Evolutionary conservation across 2,329 filamentous ascomycete genomes (phyloP).

Genomic region (Dactylonectria estremocensis): DNA sequence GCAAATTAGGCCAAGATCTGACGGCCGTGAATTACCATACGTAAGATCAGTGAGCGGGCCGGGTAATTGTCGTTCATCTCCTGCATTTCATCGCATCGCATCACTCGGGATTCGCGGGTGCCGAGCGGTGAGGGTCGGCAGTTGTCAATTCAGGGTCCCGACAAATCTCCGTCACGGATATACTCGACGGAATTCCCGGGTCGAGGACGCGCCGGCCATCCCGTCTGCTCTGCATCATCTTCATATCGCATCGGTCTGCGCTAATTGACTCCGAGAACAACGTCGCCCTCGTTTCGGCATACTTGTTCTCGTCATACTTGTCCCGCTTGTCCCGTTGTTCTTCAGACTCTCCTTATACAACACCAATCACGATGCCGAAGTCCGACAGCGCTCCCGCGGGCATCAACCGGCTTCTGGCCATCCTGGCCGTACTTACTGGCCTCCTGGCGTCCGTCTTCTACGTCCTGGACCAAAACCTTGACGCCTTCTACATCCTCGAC

Average conservation of each 20-base stretch:
- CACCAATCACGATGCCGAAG: slow-evolving; percentile 28
- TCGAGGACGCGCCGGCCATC: not conserved
- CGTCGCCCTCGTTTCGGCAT: slow-evolving; percentile 6
- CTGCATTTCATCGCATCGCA: slow-evolving; percentile 29
- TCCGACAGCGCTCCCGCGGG: slow-evolving; percentile 38
- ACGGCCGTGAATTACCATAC: not conserved
- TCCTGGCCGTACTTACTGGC: slow-evolving; percentile 69
- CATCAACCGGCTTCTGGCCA: slow-evolving; percentile 59
- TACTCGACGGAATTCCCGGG: slow-evolving; percentile 35
- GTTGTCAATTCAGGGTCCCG: slow-evolving; percentile 26
- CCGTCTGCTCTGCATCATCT: not conserved
- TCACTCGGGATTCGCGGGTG: slow-evolving; percentile 43
- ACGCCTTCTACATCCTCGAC: slow-evolving; percentile 83
- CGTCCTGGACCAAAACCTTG: slow-evolving; percentile 71
- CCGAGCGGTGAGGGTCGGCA: slow-evolving; percentile 52
- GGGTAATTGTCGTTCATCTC: slow-evolving; percentile 33
- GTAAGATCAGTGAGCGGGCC: slow-evolving; percentile 12
- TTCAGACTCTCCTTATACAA: not conserved
- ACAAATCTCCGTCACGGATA: slow-evolving; percentile 18
- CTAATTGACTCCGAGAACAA: slow-evolving; percentile 29
- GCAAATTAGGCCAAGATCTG: slow-evolving; percentile 22
- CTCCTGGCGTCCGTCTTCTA: slow-evolving; percentile 69
- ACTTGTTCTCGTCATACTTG: slow-evolving; percentile 6
- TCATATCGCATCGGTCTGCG: slow-evolving; percentile 15
- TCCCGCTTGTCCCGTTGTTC: slow-evolving; percentile 10